Evolutionary conservation across 2,329 filamentous ascomycete species (phyloP), one percentile per base, ranked within the genome.

Genomic region (Fusarium sp.): DNA sequence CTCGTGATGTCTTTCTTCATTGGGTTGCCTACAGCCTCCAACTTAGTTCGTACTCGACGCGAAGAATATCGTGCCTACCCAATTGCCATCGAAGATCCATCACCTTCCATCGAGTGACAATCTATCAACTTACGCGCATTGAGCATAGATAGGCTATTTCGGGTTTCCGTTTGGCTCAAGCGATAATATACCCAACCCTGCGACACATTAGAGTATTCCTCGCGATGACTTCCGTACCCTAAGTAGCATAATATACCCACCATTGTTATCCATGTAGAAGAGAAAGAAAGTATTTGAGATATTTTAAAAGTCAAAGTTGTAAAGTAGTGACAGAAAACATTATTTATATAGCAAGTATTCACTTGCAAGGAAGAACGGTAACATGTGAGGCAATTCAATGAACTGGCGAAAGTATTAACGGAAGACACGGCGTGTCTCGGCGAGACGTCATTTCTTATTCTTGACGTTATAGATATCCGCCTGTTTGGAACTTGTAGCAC

Each of bases 91-190:
- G 1, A 12, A 15, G 3, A 12, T 20, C 8, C 14, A 50, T 50
- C 18, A 3, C 14, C 8, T 17, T 29, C 5, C 0, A n/a, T 3
- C 7, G 4, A n/a, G 20, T 3, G 3, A 17, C 3, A n/a, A 12
- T 11, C 7, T 4, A 31, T 20, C 10, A 0, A 7, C 7, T 6
- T 35, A 14, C 11, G 1, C 13, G 13, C 4, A 29, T 10, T 29
- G 6, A 13, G 12, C 3, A 49, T 17, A 6, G 3, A 4, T 13
- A 7, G 7, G 20, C 14, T 14, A 17, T 49, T 9, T 5, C 27
- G 7, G 7, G 7, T 5, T 11, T 7, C 14, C 20, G 9, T 27
- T 27, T 45, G 4, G 27, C 17, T 10, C 25, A 29, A 7, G 44
- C 27, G 8, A 31, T 8, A n/a, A 14, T 18, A 22, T 7, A 22